Evolutionary conservation across 768 basidiomycete genomes (phyloP), one percentile per base, ranked within the genome.

Genomic region (Lactifluus pinguis): DNA sequence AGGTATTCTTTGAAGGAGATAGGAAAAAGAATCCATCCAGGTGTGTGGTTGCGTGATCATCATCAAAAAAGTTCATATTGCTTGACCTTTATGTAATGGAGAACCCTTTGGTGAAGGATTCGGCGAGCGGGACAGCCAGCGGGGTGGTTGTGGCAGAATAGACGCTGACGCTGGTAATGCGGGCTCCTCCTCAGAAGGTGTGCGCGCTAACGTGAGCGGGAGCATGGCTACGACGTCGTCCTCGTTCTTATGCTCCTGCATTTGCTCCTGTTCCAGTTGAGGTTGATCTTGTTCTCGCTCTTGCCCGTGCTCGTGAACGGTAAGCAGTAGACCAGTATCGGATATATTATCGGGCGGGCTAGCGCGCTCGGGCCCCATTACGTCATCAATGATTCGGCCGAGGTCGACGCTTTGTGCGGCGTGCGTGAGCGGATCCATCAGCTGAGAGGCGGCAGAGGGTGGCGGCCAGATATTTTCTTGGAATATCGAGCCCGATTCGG

Each of bases 391-490:
- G 49, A 66, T 59, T 36, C 60, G 49, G 5, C 36, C 41, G 1
- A 64, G 58, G 42, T 66, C 42, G 19, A 53, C 56, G 30, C 48
- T 51, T 38, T 55, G 53, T 0, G 62, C 51, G 32, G 59, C 34
- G 5, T 38, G 30, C 2, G 57, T 55, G 47, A 66, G 54, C 38
- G 65, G 62, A 49, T 64, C 65, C 2, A 59, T 48, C 8, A 66
- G 50, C 13, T 34, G 32, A 34, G 32, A 34, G 32, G 38, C 53
- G 4, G 47, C 42, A 4, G 55, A 25, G 1, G 65, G 65, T 0
- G 65, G 65, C 3, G 65, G 65, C 63, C 63, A 66, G 1, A 66
- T 63, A 32, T 53, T 48, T 49, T 66, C 65, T 2, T 64, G 59
- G 54, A 66, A 66, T 52, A 66, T 64, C 9, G 59, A 61, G 11